Evolutionary conservation across 306 rosid species (phyloP).

Genomic region (Medicago ruthenica): DNA sequence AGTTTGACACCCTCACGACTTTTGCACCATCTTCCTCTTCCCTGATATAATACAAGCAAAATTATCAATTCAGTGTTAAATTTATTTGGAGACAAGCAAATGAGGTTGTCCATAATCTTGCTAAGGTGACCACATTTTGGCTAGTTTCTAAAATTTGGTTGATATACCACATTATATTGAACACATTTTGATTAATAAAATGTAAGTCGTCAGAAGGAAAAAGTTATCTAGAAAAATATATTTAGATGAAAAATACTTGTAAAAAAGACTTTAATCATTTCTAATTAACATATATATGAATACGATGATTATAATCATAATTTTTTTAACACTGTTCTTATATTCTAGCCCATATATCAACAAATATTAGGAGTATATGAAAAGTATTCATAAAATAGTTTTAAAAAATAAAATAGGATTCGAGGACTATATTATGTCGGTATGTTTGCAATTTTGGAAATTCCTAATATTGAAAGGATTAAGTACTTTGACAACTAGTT

Average conservation of each 20-base stretch:
- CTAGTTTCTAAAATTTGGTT: too few species aligned
- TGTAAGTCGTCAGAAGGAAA: too few species aligned
- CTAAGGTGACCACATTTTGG: too few species aligned
- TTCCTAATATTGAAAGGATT: not conserved
- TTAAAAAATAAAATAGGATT: not conserved
- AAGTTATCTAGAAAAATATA: too few species aligned
- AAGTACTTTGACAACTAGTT: not conserved
- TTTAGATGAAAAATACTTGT: too few species aligned
- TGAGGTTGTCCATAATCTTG: too few species aligned
- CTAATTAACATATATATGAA: too few species aligned
- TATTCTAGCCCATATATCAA: not conserved
- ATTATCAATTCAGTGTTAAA: not conserved
- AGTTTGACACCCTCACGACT: slow-evolving; percentile 77
- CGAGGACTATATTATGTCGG: not conserved
- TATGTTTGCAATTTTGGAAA: not conserved
- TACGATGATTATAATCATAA: too few species aligned
- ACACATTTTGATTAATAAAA: too few species aligned
- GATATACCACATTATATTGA: not conserved
- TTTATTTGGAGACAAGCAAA: too few species aligned
- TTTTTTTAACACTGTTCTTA: not conserved
- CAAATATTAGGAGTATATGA: not conserved
- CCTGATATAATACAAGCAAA: slow-evolving; percentile 41
- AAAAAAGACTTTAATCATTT: too few species aligned
- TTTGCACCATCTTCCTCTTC: slow-evolving; percentile 90
- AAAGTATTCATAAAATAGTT: not conserved